Evolutionary conservation across 768 basidiomycete species (phyloP).

Genomic region (Xerocomellus amylosporus): DNA sequence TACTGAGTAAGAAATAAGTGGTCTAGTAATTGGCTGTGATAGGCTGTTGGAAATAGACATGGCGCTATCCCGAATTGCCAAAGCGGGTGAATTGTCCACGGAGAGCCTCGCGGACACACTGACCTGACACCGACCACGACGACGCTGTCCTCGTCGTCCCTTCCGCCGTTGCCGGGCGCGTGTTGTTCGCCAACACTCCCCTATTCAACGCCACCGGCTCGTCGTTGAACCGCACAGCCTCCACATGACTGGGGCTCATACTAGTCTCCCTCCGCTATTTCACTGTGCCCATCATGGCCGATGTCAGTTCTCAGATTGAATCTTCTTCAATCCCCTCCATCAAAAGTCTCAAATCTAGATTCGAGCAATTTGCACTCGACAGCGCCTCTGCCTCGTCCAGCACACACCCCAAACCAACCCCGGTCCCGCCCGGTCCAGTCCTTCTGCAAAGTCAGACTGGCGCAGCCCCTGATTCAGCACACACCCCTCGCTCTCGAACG

Average conservation of each 20-base stretch:
- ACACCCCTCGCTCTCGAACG: constrained; percentile 42
- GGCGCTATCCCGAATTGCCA: constrained; percentile 14
- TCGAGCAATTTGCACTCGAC: constrained; percentile 62
- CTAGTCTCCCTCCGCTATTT: not conserved
- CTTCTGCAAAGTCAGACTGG: constrained; percentile 12
- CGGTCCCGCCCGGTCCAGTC: not conserved
- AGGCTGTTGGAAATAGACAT: constrained; percentile 6
- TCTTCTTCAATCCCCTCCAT: constrained; percentile 59
- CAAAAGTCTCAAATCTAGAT: constrained; percentile 64
- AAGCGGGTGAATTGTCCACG: constrained; percentile 6
- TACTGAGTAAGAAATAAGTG: too few relatives aligned
- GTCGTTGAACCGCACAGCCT: constrained; percentile 1
- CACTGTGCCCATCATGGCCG: constrained; percentile 12
- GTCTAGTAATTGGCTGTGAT: not conserved
- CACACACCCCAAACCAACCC: not conserved
- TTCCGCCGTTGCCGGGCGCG: not conserved
- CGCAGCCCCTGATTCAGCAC: constrained; percentile 28
- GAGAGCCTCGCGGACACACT: not conserved
- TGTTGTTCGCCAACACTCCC: not conserved
- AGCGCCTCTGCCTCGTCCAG: constrained; percentile 18
- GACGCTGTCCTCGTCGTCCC: not conserved
- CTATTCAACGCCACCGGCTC: not conserved
- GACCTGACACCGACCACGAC: constrained; percentile 10
- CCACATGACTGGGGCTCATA: constrained; percentile 1
- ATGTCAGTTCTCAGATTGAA: constrained; percentile 41